Evolutionary conservation across 2,329 filamentous ascomycete species (phyloP), one percentile per base, ranked within the genome.

Genomic region (Tetracladium maxilliforme): DNA sequence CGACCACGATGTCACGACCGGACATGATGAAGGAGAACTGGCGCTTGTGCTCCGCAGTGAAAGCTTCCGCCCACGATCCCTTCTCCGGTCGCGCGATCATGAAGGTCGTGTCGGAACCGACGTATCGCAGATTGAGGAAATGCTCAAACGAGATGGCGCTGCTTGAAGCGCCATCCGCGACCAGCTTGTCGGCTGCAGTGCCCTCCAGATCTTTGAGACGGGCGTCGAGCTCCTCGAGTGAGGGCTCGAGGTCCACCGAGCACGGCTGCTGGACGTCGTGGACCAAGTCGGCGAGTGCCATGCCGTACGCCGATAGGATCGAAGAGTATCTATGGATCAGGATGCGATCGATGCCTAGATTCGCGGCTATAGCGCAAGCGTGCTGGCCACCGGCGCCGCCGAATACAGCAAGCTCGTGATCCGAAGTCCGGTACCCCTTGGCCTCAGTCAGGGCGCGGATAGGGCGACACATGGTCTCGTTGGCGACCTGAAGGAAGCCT

Each of bases 1-100:
- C 70, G 13, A 76, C 56, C 26, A 76, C 71, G 33, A 75, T 71
- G 35, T 75, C 69, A 24, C 70, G 55, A 32, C 72, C 64, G 4
- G 70, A 69, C 4, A 75, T 44, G 1, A 65, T 73, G 43, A 76
- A 76, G 6, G 69, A 69, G 37, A 75, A 76, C 36, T 76, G 70
- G 37, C 71, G 69, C 33, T 73, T 63, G 35, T 76, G 70, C 38
- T 74, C 68, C 36, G 61, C 61, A 24, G 72, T 43, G 32, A 76
- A 76, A 1, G 67, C 69, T 30, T 64, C 60, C 4, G 64, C 69
- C 41, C 70, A 75, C 9, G 18, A 19, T 9, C 18, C 18, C 11
- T 19, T 11, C 11, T 19, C 18, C 9, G 9, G 18, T 19, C 18
- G 9, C 9, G 11, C 11, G 9, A 58, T 52, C 47, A 57, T 60